These are phyloP conservation scores for Echeveria elegans DNA, from an alignment of 164 flowering plant genomes.

Conservation along the genomic window DNA sequence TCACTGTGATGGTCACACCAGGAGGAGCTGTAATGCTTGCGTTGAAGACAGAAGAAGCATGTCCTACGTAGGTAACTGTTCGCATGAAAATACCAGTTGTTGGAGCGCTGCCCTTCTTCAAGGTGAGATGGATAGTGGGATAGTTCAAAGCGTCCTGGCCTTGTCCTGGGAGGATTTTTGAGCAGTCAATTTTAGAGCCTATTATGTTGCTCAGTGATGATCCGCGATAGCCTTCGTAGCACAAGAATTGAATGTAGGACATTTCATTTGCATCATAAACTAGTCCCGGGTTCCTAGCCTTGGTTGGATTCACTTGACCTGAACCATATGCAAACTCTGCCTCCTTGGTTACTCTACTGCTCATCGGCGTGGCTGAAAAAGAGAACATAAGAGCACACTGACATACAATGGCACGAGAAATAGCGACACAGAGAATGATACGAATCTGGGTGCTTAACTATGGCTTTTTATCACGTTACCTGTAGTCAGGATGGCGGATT, in stretches of 20 bases:
- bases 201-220: constrained; percentile 22
- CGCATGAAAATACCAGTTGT: constrained; percentile 36
- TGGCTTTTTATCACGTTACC: constrained; percentile 9
- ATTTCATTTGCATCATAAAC: constrained; percentile 51
- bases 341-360: constrained; percentile 29
- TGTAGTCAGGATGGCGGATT: constrained; percentile 44
- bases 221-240: constrained; percentile 45
- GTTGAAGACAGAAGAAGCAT: constrained; percentile 31
- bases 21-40: constrained; percentile 40
- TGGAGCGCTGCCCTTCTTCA: constrained; percentile 14
- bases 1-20: constrained; percentile 44
- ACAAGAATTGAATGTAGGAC: constrained; percentile 58
- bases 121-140: constrained; percentile 54
- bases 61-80: constrained; percentile 72
- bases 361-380: constrained; percentile 51
- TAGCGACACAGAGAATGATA: not conserved
- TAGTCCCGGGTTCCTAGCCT: constrained; percentile 58
- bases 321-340: constrained; percentile 72
- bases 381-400: not conserved
- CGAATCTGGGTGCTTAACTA: too few relatives aligned
- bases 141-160: constrained; percentile 62
- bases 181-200: constrained; percentile 40
- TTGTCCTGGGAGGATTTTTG: constrained; percentile 29
- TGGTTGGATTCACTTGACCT: constrained; percentile 61
- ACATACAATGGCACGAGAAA: not conserved